Percentiles rank a stretch among this genome's conserved stretches.
Evolutionary conservation across 202 grass and related monocot genomes (phyloP).

Genomic region (Miscanthus sacchariflorus): DNA sequence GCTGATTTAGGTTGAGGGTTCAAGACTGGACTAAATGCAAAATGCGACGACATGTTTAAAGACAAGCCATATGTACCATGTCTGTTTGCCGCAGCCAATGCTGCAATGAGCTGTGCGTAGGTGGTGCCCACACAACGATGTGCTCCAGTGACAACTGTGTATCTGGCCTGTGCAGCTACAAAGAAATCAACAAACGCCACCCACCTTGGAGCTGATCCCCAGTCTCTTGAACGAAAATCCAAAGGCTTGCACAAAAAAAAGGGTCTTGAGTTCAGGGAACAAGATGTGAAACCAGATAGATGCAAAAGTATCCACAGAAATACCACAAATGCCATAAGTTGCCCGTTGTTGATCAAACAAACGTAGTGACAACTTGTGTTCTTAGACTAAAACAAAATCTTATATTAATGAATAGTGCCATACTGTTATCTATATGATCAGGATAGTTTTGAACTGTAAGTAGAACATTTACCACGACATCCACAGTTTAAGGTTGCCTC

Average conservation of each 20-base stretch:
- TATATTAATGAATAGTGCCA: neutral
- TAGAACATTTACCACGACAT: too few relatives aligned
- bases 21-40: neutral
- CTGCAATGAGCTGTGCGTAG: slow-evolving; percentile 80
- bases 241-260: slow-evolving; percentile 47
- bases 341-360: neutral
- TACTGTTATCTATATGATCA: neutral
- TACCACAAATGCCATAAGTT: neutral
- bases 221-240: slow-evolving; percentile 77
- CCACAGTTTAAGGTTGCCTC: neutral
- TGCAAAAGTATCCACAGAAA: neutral
- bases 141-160: slow-evolving; percentile 78
- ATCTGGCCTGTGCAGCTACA: slow-evolving; percentile 66
- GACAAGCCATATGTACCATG: slow-evolving; percentile 50
- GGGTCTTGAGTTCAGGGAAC: slow-evolving; percentile 4
- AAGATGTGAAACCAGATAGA: neutral
- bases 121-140: slow-evolving; percentile 86
- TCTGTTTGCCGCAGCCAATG: slow-evolving; percentile 70
- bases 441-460: too few relatives aligned
- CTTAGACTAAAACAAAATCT: neutral
- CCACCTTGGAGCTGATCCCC: slow-evolving; percentile 92
- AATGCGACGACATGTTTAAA: neutral
- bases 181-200: slow-evolving; percentile 96
- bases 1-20: neutral
- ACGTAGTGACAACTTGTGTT: neutral